Conservation (phyloP, 441 rosid species). For the Flueggea neowawraea region DNA sequence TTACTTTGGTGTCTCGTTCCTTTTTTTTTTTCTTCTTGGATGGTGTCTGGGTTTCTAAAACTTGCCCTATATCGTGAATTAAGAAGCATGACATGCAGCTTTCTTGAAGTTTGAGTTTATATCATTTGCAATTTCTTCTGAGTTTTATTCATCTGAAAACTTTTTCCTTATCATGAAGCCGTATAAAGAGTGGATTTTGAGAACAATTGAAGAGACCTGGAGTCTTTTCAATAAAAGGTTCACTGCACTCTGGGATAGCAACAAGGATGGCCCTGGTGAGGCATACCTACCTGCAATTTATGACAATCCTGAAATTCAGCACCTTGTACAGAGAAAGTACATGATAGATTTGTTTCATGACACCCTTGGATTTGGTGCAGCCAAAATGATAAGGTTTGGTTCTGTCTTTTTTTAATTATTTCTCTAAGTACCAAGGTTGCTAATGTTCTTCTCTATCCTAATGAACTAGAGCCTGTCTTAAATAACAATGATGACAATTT, state of each 20-base stretch:
- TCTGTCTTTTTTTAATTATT: too few relatives aligned
- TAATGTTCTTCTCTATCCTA: too few relatives aligned
- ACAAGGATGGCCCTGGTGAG: conserved; percentile 80
- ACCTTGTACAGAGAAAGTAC: conserved; percentile 54
- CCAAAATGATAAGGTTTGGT: conserved; percentile 83
- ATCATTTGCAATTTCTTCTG: not conserved
- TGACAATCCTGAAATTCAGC: conserved; percentile 51
- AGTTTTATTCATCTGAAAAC: conserved; percentile 2
- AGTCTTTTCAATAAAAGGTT: conserved; percentile 57
- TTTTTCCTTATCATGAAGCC: conserved; percentile 26
- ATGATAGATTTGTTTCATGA: conserved; percentile 76
- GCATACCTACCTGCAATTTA: conserved; percentile 82
- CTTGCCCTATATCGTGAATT: too few relatives aligned
- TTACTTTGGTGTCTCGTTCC: too few relatives aligned
- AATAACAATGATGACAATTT: too few relatives aligned
- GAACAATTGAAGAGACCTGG: conserved; percentile 71
- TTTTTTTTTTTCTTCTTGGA: too few relatives aligned
- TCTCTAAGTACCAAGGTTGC: too few relatives aligned
- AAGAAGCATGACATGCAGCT: too few relatives aligned
- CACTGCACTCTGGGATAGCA: conserved; percentile 58
- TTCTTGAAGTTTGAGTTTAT: not conserved
- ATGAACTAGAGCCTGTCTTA: too few relatives aligned
- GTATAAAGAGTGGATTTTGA: conserved; percentile 76
- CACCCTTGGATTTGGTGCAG: conserved; percentile 89
- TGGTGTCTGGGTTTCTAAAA: too few relatives aligned